Base-by-base conservation (phyloP, 2,329 filamentous ascomycete species). In the Xylaria sp. region DNA sequence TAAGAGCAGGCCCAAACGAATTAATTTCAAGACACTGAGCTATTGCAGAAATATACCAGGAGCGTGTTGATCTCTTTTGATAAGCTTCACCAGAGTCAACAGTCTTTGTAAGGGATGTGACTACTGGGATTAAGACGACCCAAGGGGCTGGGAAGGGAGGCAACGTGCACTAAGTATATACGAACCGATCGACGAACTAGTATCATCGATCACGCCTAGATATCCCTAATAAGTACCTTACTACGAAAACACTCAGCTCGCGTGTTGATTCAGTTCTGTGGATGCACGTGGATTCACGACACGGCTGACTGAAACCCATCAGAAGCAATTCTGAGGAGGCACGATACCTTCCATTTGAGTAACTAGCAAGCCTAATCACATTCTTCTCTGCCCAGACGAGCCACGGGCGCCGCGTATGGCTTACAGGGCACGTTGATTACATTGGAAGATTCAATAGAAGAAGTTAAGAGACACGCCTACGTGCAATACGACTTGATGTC, bases 321-420 rank as follows among this genome's bases (percentile, higher is more conserved):
- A 58, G 42, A 58, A 58, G 60, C 37, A 54, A 58, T 31, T 42
- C 25, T 21, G 3, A 53, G 11, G n/a, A 42, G 25, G n/a, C n/a
- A 4, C 11, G 31, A 21, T 5, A n/a, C 12, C 11, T n/a, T 11
- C 19, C 46, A 43, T 43, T n/a, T 21, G 21, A 19, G 40, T 31
- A 31, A 31, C 9, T 31, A 31, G 28, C 28, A 4, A 9, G 9
- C 28, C 9, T 4, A 31, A 31, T 4, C 9, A 31, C 28, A 5
- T 31, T 31, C 28, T 9, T 9, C 4, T 31, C 28, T 31, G 28
- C n/a, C n/a, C n/a, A n/a, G 28, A 23, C 9, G 40, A 42, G 37
- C 37, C 33, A 38, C 15, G 40, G 3, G 33, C n/a, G 38, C 25
- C 38, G 38, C 21, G 6, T 5, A 43, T 15, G 51, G n/a, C 21